A percentile compares a stretch with the other conserved stretches of the same genome.
These are phyloP conservation scores for Solanum etuberosum DNA, from an alignment of 257 asterid genomes.

Conservation along the genomic window DNA sequence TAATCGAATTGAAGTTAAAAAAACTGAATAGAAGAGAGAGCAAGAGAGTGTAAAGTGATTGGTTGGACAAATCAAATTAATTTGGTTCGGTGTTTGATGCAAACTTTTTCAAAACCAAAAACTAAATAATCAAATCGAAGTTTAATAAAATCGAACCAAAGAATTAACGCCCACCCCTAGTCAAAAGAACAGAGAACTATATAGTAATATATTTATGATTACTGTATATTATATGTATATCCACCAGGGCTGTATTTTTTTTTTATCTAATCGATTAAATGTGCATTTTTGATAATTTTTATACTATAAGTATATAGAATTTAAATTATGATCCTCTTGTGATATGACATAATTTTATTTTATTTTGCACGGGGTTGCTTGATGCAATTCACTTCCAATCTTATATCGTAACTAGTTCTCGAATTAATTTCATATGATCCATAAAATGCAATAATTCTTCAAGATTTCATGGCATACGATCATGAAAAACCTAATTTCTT, in stretches of 20 bases:
- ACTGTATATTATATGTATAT: too few relatives aligned
- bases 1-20: too few relatives aligned
- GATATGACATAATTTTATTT: too few relatives aligned
- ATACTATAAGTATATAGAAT: too few relatives aligned
- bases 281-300: not conserved
- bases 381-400: not conserved
- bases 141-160: too few relatives aligned
- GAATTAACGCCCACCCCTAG: not conserved
- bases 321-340: too few relatives aligned
- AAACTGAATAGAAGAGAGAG: too few relatives aligned
- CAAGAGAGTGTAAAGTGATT: not conserved
- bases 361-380: not conserved
- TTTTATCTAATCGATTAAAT: too few relatives aligned
- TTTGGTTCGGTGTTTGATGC: not conserved
- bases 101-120: not conserved
- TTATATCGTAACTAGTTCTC: not conserved
- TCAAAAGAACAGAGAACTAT: too few relatives aligned
- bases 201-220: not conserved
- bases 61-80: not conserved
- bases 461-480: not conserved
- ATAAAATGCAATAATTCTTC: not conserved
- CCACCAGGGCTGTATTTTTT: not conserved
- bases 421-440: too few relatives aligned
- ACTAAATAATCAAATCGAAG: not conserved
- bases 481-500: not conserved